These are phyloP conservation scores for Cyclostephanos tholiformis DNA, from an alignment of 108 stramenopile species.

Conservation along the genomic window DNA sequence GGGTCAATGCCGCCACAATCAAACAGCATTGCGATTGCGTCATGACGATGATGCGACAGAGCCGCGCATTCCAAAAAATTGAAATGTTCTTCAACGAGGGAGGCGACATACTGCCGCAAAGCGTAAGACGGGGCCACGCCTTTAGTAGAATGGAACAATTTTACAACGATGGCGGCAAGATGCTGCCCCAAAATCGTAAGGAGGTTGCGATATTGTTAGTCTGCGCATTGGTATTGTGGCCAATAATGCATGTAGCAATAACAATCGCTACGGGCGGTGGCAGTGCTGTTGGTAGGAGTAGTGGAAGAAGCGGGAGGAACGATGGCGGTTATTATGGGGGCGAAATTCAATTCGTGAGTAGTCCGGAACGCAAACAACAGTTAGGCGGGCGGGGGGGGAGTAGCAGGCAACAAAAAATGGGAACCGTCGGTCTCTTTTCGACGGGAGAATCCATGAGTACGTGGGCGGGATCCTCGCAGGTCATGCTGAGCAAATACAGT, in stretches of 20 bases:
- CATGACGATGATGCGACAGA: background rate
- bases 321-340: slow-evolving; percentile 15
- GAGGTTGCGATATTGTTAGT: slow-evolving; percentile 22
- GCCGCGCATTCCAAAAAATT: slow-evolving; percentile 3
- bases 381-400: background rate
- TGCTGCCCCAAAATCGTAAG: slow-evolving; percentile 22
- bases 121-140: background rate
- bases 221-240: slow-evolving; percentile 25
- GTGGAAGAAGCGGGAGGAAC: background rate
- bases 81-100: slow-evolving; percentile 7
- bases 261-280: background rate
- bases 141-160: slow-evolving; percentile 19
- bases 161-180: slow-evolving; percentile 20
- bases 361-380: background rate
- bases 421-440: background rate
- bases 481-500: slow-evolving; percentile 42
- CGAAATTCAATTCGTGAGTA: slow-evolving; percentile 17
- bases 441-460: slow-evolving; percentile 2
- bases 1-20: background rate
- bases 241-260: slow-evolving; percentile 26
- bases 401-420: slow-evolving; percentile 5
- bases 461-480: slow-evolving; percentile 34
- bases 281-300: background rate
- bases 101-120: too few species aligned
- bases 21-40: too few species aligned